Base-by-base conservation (phyloP, 208 protist species). In the Leishmania arabica region DNA sequence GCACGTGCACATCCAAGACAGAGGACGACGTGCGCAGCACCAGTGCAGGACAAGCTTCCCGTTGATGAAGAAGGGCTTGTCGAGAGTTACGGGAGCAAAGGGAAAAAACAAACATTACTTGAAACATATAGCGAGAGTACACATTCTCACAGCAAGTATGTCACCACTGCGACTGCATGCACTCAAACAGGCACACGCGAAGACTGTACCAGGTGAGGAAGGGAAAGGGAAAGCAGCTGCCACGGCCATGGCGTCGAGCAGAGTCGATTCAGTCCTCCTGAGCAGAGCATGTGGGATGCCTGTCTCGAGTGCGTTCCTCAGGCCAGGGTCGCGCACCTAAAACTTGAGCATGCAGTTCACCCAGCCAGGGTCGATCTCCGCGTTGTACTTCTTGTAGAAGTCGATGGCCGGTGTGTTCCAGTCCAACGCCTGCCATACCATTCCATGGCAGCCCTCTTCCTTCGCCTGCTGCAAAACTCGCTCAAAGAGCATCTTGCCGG, bases 361-460 rank as follows among this genome's bases (percentile, higher is more conserved):
- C 89, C 89, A 92, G 4, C 58, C 82, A 34, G 78, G 62, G 72
- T 90, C 86, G 66, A 92, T 83, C n/a, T 80, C 64, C 7, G 86
- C 87, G 75, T 87, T 54, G 74, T 90, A 87, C 75, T 84, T 86
- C 70, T 81, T 81, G 69, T 92, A 92, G 58, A 92, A 92, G 54
- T 87, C 83, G 45, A 90, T 69, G 8, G 89, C 89, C 11, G 80
- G 77, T 70, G 84, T 72, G 70, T 92, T 92, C 89, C 86, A 92
- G 49, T 90, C 87, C 37, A 92, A 83, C 47, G 80, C 89, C 77
- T 92, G 89, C 89, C 89, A 92, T 37, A 90, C 78, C 89, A 92
- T 90, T 15, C 84, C 85, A 62, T 86, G 83, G 71, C 81, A 86
- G 62, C 79, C 82, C 42, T 82, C 76, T n/a, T 90, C 85, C 80